Conservation (phyloP, 2,329 filamentous ascomycete genomes). For the Microascus cirrosus region DNA sequence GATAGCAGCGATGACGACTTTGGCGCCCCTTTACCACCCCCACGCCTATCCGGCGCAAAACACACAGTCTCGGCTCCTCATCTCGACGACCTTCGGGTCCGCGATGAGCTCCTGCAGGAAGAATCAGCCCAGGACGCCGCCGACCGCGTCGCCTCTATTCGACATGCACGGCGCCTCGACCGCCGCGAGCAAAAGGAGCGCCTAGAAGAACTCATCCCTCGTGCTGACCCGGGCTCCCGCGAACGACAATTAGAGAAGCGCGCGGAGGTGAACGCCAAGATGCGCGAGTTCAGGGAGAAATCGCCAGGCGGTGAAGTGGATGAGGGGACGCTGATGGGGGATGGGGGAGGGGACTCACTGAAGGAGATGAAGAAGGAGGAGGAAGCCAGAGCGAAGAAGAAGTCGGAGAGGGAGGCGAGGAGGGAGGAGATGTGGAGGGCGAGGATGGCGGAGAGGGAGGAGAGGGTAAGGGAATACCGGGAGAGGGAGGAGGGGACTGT, state of each 20-base stretch:
- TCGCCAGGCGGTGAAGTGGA: constrained; percentile 53
- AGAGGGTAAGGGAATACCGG: constrained; percentile 56
- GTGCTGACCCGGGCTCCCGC: constrained; percentile 70
- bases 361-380: constrained; percentile 59
- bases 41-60: constrained; percentile 13
- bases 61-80: constrained; percentile 56
- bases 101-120: constrained; percentile 35
- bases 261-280: constrained; percentile 57
- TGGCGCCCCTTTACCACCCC: constrained; percentile 12
- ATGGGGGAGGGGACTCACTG: constrained; percentile 51
- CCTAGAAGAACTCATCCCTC: constrained; percentile 71
- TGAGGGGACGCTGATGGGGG: constrained; percentile 61
- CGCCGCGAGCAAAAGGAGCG: constrained; percentile 56
- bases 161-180: constrained; percentile 51
- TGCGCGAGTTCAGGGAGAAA: constrained; percentile 61
- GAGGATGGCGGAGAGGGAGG: constrained; percentile 67
- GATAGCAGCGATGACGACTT: constrained; percentile 4
- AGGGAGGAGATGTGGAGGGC: constrained; percentile 73
- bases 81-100: constrained; percentile 60
- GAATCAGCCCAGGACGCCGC: constrained; percentile 36
- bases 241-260: constrained; percentile 85
- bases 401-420: constrained; percentile 73
- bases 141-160: constrained; percentile 37
- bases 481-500: constrained; percentile 78
- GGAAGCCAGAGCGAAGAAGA: constrained; percentile 56